Conservation (phyloP, 352 stramenopile species). For the Phytophthora fragariae region DNA sequence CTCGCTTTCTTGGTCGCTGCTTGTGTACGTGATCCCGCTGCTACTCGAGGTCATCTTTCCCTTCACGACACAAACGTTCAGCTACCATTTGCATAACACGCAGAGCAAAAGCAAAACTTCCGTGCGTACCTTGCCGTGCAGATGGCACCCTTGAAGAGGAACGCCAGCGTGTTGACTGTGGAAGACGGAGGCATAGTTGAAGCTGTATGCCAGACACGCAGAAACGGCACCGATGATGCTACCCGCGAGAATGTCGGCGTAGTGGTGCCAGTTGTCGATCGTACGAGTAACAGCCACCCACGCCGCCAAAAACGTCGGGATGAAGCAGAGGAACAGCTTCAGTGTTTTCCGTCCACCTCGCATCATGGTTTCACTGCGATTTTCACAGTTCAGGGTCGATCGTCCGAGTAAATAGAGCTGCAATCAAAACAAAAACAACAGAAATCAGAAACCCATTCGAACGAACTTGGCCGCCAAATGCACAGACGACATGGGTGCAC, state of each 20-base stretch:
- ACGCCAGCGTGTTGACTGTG: constrained; percentile 62
- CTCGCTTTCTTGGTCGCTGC: constrained; percentile 31
- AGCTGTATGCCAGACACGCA: constrained; percentile 62
- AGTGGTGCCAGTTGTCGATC: constrained; percentile 91
- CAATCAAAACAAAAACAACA: constrained; percentile 44
- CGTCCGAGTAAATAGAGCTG: constrained; percentile 84
- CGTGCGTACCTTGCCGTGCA: constrained; percentile 47
- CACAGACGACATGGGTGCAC: background rate
- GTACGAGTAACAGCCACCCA: constrained; percentile 84
- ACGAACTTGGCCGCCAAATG: background rate
- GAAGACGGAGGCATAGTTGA: constrained; percentile 80
- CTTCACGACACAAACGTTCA: constrained; percentile 19
- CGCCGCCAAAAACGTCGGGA: constrained; percentile 67
- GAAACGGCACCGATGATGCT: constrained; percentile 72
- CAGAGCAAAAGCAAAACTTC: background rate
- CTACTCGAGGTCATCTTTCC: constrained; percentile 18
- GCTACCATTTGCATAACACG: background rate
- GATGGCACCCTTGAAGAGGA: constrained; percentile 55
- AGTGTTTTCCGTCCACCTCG: constrained; percentile 68
- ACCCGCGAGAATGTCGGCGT: constrained; percentile 69
- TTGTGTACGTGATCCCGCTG: constrained; percentile 39
- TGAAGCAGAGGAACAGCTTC: constrained; percentile 82
- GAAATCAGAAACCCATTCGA: constrained; percentile 15
- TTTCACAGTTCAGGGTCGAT: constrained; percentile 66
- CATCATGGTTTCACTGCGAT: constrained; percentile 60